Base-by-base conservation (phyloP, 495 filamentous ascomycete genomes). In the Neurospora sp. region DNA sequence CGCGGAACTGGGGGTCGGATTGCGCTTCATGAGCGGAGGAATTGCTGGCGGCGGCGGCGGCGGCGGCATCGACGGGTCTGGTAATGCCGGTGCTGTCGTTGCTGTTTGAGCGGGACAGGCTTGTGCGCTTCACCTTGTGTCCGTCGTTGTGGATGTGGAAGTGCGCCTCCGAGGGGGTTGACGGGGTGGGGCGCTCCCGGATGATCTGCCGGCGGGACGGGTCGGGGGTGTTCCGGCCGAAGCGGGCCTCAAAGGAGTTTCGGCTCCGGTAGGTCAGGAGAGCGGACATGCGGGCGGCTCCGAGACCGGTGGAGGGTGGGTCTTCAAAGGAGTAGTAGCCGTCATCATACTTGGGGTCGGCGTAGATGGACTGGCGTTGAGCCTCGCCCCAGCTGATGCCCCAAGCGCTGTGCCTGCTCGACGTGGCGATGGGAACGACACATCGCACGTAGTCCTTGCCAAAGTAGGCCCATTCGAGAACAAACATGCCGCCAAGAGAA, bases 301-400 rank as follows among this genome's bases (percentile, higher is more conserved):
- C 94, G 23, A 99, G 88, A 18, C 96, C 96, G 8, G 94, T 89
- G 14, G 89, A 80, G 10, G 96, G 96, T 35, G 95, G 94, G 74
- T 97, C 92, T 49, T 89, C 85, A 77, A 95, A 92, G 5, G 89
- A 78, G 80, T 98, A 99, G 82, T 97, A 99, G 9, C 96, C 96
- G 80, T 98, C 93, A 71, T 97, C 93, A 81, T 99, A 99, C 83
- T 97, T 98, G 27, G 96, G 96, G 78, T 99, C 96, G 74, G 93
- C 93, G 83, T 98, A 99, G 80, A 99, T 99, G 86, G 93, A 96
- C 82, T 99, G 96, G 71, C 96, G 85, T 83, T 99, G 96, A 31
- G 96, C 95, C 82, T 99, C 96, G 54, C 96, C 95, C 96, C 96
- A 98, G 82, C 94, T 97, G 77, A 99, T 99, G 49, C 96, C 93